These are phyloP conservation scores for Teratosphaeria epicoccoides DNA, from an alignment of 2,329 filamentous ascomycete genomes.

Conservation along the genomic window DNA sequence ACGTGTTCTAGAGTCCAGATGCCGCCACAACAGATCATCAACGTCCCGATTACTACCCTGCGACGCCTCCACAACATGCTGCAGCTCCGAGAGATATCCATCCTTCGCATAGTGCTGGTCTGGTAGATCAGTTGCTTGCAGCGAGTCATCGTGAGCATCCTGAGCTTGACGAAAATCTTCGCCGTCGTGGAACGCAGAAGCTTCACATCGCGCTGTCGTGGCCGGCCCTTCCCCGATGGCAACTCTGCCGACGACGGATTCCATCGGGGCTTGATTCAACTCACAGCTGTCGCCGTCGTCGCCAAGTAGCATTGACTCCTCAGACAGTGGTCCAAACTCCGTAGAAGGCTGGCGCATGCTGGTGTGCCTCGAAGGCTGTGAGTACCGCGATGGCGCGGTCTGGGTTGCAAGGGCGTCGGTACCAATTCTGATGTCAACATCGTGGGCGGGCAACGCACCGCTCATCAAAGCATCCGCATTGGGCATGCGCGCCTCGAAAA, in stretches of 20 bases:
- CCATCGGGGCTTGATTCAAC: neutral
- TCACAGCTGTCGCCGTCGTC: slow-evolving; percentile 16
- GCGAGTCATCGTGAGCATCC: neutral
- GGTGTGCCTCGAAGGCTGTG: slow-evolving; percentile 8
- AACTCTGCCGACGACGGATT: neutral
- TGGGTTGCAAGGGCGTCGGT: slow-evolving; percentile 23
- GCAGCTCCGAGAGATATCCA: neutral
- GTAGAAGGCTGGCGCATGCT: slow-evolving; percentile 17
- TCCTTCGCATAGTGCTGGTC: neutral
- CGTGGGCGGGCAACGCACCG: slow-evolving; percentile 13
- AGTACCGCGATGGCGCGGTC: slow-evolving; percentile 11
- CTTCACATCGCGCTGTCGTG: neutral
- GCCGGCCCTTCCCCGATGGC: neutral
- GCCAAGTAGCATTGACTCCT: slow-evolving; percentile 24
- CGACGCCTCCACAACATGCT: neutral
- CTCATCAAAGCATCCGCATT: slow-evolving; percentile 14
- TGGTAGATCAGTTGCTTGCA: neutral
- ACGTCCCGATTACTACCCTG: neutral
- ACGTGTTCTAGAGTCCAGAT: neutral
- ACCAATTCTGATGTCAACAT: slow-evolving; percentile 23
- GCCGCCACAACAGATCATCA: neutral
- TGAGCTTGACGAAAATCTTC: neutral
- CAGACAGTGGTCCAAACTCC: slow-evolving; percentile 16
- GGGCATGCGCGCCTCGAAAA: slow-evolving; percentile 12
- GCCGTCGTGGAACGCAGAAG: neutral